Evolutionary conservation across 192 early-diverging fungal species (phyloP).

Genomic region (Backusella psychrophila): DNA sequence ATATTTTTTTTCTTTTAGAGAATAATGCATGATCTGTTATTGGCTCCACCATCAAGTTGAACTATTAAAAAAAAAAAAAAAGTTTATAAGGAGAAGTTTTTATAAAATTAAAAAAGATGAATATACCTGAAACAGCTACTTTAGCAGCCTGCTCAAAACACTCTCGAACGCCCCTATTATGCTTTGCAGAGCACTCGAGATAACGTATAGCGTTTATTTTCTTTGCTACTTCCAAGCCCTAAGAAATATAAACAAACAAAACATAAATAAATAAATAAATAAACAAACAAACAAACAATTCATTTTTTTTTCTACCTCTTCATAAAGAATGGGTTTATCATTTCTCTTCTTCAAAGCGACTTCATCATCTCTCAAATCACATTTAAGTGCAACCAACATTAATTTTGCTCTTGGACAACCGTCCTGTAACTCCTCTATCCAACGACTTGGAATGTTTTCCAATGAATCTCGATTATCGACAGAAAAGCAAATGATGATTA

Average conservation of each 20-base stretch:
- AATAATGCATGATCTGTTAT: conserved; percentile 3
- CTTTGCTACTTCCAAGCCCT: conserved; percentile 27
- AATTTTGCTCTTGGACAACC: conserved; percentile 27
- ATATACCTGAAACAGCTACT: conserved; percentile 28
- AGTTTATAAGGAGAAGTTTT: neutral
- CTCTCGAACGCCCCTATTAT: conserved; percentile 31
- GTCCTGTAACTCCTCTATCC: conserved; percentile 23
- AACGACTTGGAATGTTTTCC: conserved; percentile 25
- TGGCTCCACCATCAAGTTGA: conserved; percentile 1
- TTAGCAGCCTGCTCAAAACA: conserved; percentile 34
- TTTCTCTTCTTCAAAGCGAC: neutral
- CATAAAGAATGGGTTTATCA: conserved; percentile 21
- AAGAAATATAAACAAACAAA: neutral
- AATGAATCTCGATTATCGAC: conserved; percentile 30
- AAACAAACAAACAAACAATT: neutral
- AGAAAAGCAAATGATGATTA: conserved; percentile 33
- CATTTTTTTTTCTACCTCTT: conserved; percentile 18
- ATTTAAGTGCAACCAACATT: conserved; percentile 33
- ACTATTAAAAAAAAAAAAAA: neutral
- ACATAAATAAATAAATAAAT: neutral
- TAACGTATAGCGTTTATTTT: conserved; percentile 29
- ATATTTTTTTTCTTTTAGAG: neutral
- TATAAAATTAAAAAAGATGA: neutral
- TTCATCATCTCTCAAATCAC: conserved; percentile 34
- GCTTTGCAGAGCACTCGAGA: conserved; percentile 34